These are phyloP conservation scores for Naganishia cerealis DNA, from an alignment of 1,284 basidiomycete genomes.

Conservation along the genomic window DNA sequence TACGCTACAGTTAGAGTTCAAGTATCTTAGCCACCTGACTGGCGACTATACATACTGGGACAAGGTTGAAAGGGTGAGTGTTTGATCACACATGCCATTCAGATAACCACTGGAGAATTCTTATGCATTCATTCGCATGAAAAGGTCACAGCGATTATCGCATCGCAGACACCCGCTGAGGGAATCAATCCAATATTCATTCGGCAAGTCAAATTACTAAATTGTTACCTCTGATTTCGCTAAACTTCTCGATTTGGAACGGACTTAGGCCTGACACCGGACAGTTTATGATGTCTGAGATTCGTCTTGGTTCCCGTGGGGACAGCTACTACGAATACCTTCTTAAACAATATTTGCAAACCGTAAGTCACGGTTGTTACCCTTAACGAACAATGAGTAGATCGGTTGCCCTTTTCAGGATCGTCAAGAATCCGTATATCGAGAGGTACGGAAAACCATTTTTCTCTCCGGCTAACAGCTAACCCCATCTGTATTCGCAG, in stretches of 20 bases:
- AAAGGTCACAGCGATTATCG: constrained; percentile 73
- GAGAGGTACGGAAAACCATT: constrained; percentile 58
- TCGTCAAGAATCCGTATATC: constrained; percentile 74
- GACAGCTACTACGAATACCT: constrained; percentile 96
- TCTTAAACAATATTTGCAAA: constrained; percentile 78
- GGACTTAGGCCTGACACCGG: constrained; percentile 64
- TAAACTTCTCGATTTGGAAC: background rate
- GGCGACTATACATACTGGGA: constrained; percentile 77
- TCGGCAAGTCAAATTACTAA: constrained; percentile 58
- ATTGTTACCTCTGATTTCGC: constrained; percentile 10
- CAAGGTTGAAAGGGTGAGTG: constrained; percentile 68
- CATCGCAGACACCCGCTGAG: constrained; percentile 63
- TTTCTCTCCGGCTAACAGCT: background rate
- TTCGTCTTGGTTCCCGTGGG: constrained; percentile 85
- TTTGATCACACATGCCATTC: background rate
- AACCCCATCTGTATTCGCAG: constrained; percentile 50
- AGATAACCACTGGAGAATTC: background rate
- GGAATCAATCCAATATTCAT: constrained; percentile 83
- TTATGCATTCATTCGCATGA: background rate
- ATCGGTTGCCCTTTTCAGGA: constrained; percentile 57
- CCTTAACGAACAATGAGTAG: background rate
- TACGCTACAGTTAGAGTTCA: constrained; percentile 83
- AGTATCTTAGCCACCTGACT: constrained; percentile 79
- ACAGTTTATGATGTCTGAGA: constrained; percentile 69
- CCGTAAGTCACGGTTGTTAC: constrained; percentile 56